Evolutionary conservation across 176 grass and related monocot species (phyloP), one percentile per base, ranked within the genome.

Genomic region (Bothriochloa decipiens): DNA sequence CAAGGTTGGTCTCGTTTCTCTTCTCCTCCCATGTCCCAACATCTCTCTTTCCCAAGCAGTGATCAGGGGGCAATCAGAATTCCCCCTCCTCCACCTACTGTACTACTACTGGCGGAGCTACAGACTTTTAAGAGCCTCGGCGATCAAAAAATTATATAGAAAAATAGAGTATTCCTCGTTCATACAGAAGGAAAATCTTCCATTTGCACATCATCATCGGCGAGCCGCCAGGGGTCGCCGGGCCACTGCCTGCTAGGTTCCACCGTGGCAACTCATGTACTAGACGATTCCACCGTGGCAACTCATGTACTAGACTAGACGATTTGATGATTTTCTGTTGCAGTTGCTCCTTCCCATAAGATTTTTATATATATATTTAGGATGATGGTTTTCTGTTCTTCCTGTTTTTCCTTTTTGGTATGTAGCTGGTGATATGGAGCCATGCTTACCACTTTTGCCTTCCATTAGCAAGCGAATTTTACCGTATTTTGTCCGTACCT

Each of bases 1-100:
- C 20, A 86, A 91, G 87, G 91, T 92, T 72, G 35, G 76, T 66
- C 32, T 43, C 36, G 55, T 52, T 39, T 41, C 66, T 78, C 11
- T 22, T 78, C n/a, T 26, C 50, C 50, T 16, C 15, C 17, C 6
- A 36, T 4, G 35, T 18, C 53, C 55, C 20, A 58, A 58, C 55
- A 58, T 58, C 55, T 58, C 55, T 58, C 55, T 57, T 57, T 9
- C 52, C 52, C 52, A 22, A 57, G 52, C 52, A 58, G 55, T n/a
- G 55, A 58, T n/a, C 20, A 58, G 15, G 2, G 7, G 20, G 2
- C 52, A 53, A 53, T 20, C 50, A 53, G 17, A 20, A 20, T 53
- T 20, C 2, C 6, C 29, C 29, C 29, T 32, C 29, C 29, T 32
- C 29, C 47, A 17, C 50, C 50, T 18, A 53, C 50, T 53, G 42